Base-by-base conservation (phyloP, 2,329 filamentous ascomycete genomes). In the Pseudopyricularia cyperi region DNA sequence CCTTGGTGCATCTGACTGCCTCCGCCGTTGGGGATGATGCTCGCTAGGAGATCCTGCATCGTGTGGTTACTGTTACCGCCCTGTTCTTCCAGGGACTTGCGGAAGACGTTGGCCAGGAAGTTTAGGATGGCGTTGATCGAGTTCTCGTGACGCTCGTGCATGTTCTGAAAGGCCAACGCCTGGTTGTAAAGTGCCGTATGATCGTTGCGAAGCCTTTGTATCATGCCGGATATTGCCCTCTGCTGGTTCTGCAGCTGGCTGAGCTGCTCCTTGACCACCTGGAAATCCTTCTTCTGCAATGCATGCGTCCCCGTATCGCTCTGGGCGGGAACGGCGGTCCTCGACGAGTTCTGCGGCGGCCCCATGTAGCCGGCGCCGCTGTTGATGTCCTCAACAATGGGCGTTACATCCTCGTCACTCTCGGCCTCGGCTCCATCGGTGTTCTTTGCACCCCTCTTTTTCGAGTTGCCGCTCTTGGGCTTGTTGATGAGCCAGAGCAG, bases 41-140 rank as follows among this genome's bases (percentile, higher is more conserved):
- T 84, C 4, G 83, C 81, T 62, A 97, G 87, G 62, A 95, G 84
- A 58, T 94, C 90, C 52, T 86, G 82, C 42, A 97, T 78, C 55
- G 87, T 91, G 62, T 87, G 81, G 39, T 44, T 44, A 15, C 22
- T 44, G 1, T 80, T 75, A 17, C 79, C 78, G 32, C 82, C 83
- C 59, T 91, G 85, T 34, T 90, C 88, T 63, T 96, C 90, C 49
- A 98, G 71, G 56, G 89, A 95, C 62, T 94, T 85, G 56, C 95
- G 86, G 69, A 97, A 98, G 42, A 98, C 91, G 12, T 94, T 97
- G 46, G 91, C 93, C 19, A 98, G 76, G 66, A 98, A 97, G 49
- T 90, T 95, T 42, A 98, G 76, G 56, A 98, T 97, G n/a, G 91
- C 91, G 62, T 96, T 97, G 68, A 98, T 97, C 0, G 91, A 96